Evolutionary conservation across 257 asterid genomes (phyloP).

Genomic region (Ophiorrhiza pumila): DNA sequence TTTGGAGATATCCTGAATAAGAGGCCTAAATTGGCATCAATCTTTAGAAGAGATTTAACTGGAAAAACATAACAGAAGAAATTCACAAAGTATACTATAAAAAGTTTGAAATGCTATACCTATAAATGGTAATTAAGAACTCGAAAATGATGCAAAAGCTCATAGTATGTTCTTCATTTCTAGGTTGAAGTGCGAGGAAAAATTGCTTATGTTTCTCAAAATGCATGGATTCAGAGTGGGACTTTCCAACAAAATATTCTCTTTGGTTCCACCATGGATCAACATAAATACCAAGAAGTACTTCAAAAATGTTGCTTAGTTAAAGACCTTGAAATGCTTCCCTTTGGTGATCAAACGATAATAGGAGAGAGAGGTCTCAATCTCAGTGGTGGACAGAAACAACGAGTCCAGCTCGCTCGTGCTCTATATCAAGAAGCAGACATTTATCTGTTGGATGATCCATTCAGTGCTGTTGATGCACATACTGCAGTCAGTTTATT

Average conservation of each 20-base stretch:
- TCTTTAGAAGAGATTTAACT: no score
- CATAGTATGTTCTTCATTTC: not conserved
- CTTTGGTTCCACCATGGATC: slow-evolving; percentile 33
- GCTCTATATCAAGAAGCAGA: slow-evolving; percentile 39
- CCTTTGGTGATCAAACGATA: slow-evolving; percentile 30
- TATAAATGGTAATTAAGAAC: no score
- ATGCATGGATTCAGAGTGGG: slow-evolving; percentile 44
- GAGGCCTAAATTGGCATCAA: not conserved
- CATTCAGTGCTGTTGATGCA: slow-evolving; percentile 52
- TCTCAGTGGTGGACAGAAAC: slow-evolving; percentile 51
- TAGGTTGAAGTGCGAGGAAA: slow-evolving; percentile 40
- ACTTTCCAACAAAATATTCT: slow-evolving; percentile 32
- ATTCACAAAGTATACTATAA: no score
- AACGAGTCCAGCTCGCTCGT: slow-evolving; percentile 45
- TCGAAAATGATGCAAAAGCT: not conserved
- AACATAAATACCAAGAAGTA: slow-evolving; percentile 28
- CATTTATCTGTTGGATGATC: slow-evolving; percentile 41
- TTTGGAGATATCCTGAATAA: no score
- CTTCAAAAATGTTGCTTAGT: slow-evolving; percentile 27
- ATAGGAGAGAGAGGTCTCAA: slow-evolving; percentile 47
- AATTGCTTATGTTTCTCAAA: slow-evolving; percentile 38
- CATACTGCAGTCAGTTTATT: slow-evolving; percentile 32
- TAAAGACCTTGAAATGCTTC: slow-evolving; percentile 35
- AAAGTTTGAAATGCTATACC: no score
- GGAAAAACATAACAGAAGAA: no score